phyloP scores from a whole-genome alignment of 352 stramenopile genomes.

The Discostella stelligera region DNA sequence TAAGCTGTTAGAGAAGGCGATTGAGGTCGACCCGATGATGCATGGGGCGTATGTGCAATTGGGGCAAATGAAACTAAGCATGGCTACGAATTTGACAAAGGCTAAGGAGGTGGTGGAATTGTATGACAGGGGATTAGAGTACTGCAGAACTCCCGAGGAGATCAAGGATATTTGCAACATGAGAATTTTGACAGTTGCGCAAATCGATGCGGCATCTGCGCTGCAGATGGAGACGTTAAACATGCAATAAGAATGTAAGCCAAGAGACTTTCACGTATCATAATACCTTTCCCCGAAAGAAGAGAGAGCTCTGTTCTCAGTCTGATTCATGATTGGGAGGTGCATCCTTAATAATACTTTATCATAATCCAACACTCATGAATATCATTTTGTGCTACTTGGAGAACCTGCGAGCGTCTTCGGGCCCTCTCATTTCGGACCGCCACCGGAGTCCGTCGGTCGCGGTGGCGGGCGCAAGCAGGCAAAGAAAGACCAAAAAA shows the following conservation, averaged over 20 bases:
- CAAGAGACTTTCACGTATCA: neutral
- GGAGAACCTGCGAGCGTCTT: too few relatives aligned
- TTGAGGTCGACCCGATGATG: constrained; percentile 79
- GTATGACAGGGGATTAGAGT: constrained; percentile 71
- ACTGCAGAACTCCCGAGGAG: constrained; percentile 79
- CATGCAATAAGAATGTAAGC: constrained; percentile 47
- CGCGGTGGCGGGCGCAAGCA: too few relatives aligned
- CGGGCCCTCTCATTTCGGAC: too few relatives aligned
- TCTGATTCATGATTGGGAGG: too few relatives aligned
- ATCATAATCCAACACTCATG: too few relatives aligned
- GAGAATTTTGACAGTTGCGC: constrained; percentile 75
- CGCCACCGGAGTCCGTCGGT: too few relatives aligned
- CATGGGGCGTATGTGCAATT: constrained; percentile 79
- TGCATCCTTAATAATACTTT: too few relatives aligned
- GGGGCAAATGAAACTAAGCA: constrained; percentile 78
- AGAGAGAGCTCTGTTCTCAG: too few relatives aligned
- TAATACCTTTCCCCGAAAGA: too few relatives aligned
- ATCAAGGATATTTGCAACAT: constrained; percentile 80
- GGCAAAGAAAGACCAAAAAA: too few relatives aligned
- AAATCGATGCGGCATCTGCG: constrained; percentile 71
- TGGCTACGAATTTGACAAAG: constrained; percentile 65
- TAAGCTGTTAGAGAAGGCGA: constrained; percentile 68
- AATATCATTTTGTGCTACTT: too few relatives aligned
- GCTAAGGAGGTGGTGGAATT: constrained; percentile 71
- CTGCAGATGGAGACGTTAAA: constrained; percentile 81